phyloP scores from a whole-genome alignment of 78 protist genomes.

The Pigoraptor vietnamica region DNA sequence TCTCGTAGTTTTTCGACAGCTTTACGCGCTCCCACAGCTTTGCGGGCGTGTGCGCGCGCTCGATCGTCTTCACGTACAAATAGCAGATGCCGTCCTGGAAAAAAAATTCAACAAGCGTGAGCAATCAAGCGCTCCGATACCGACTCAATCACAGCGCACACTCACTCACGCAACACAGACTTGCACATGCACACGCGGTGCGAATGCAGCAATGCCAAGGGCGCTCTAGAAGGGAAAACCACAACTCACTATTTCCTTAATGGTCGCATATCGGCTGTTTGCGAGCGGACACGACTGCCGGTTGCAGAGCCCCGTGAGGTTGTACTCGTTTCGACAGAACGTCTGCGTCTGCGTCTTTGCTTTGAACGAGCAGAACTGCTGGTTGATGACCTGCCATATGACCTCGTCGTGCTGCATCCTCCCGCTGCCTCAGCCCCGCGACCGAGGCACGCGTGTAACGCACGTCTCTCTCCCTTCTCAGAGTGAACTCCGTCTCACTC shows the following conservation, averaged over 20 bases:
- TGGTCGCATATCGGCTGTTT: conserved; percentile 87
- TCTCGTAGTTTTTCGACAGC: conserved; percentile 67
- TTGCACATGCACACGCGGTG: neutral
- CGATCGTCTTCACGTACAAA: conserved; percentile 93
- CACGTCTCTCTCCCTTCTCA: too few relatives aligned
- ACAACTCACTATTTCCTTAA: conserved; percentile 71
- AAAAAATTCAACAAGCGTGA: neutral
- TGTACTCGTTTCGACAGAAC: conserved; percentile 91
- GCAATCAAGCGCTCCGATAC: too few relatives aligned
- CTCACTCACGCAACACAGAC: too few relatives aligned
- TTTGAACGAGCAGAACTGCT: conserved; percentile 75
- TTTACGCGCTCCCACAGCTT: conserved; percentile 86
- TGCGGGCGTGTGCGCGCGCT: conserved; percentile 93
- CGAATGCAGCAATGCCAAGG: neutral
- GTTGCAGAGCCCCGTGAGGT: conserved; percentile 89
- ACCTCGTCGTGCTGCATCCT: conserved; percentile 78
- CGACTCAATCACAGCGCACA: too few relatives aligned
- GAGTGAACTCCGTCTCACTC: too few relatives aligned
- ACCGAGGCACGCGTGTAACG: too few relatives aligned
- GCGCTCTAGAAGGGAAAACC: neutral
- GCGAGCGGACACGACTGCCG: conserved; percentile 94
- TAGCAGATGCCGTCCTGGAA: conserved; percentile 54
- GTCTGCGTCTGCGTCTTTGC: conserved; percentile 58
- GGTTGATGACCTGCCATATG: conserved; percentile 79
- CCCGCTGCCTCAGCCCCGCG: too few relatives aligned